Percentiles rank a stretch among this genome's conserved stretches.
Evolutionary conservation across 805 yeast genomes (phyloP).

Genomic region (Hanseniaspora valbyensis): DNA sequence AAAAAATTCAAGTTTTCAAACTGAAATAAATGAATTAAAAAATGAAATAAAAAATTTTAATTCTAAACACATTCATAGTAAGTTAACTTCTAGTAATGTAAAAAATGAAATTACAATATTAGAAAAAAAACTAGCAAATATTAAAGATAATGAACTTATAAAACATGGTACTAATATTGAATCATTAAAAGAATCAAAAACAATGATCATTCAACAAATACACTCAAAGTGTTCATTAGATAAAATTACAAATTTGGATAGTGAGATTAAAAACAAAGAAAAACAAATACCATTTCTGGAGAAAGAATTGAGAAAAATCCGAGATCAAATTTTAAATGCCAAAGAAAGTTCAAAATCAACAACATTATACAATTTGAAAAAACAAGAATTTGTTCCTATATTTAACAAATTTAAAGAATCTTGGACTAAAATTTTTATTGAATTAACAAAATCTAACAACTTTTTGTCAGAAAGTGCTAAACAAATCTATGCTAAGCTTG

Average conservation of each 20-base stretch:
- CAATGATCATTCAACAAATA: neutral
- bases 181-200: conserved; percentile 32
- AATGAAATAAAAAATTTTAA: conserved; percentile 27
- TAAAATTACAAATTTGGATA: neutral
- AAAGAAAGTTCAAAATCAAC: conserved; percentile 49
- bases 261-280: conserved; percentile 26
- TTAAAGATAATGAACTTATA: conserved; percentile 32
- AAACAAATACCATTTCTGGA: conserved; percentile 31
- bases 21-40: conserved; percentile 32
- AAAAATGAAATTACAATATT: conserved; percentile 32
- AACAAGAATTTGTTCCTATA: conserved; percentile 16
- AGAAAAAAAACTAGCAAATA: conserved; percentile 31
- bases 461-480: neutral
- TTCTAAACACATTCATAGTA: conserved; percentile 39
- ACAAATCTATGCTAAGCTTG: too few species aligned
- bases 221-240: neutral
- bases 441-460: neutral
- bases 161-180: conserved; percentile 32
- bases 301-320: conserved; percentile 41
- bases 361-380: conserved; percentile 40
- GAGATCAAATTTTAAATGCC: conserved; percentile 39
- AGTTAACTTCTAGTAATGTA: conserved; percentile 23
- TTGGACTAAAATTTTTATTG: neutral
- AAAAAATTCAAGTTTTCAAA: conserved; percentile 35
- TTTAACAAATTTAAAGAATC: neutral